A percentile compares a stretch with the other conserved stretches of the same genome.
Conservation (phyloP, 176 grass and related monocot species). For the Themeda triandra region DNA sequence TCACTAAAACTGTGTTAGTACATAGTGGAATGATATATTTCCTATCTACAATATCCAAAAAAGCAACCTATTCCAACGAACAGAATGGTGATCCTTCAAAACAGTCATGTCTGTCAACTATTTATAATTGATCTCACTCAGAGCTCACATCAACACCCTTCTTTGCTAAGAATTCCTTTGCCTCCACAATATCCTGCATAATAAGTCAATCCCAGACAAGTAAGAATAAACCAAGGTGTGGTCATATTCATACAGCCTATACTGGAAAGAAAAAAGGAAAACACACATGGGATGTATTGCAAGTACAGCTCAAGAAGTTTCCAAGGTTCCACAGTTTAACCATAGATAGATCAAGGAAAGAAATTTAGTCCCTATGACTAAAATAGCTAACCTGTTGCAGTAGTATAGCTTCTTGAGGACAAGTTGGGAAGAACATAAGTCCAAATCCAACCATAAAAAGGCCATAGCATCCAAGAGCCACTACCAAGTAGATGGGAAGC, state of each 20-base stretch:
- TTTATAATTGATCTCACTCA: conserved; percentile 33
- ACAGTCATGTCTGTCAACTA: background rate
- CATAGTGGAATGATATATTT: background rate
- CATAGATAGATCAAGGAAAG: background rate
- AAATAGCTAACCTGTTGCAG: conserved; percentile 71
- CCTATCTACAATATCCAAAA: conserved; percentile 11
- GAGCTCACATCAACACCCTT: conserved; percentile 62
- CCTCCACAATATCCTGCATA: conserved; percentile 72
- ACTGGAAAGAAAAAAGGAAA: background rate
- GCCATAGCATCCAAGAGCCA: conserved; percentile 83
- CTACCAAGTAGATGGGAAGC: conserved; percentile 85
- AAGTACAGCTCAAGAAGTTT: background rate
- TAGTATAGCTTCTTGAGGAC: conserved; percentile 73
- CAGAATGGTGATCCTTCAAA: background rate
- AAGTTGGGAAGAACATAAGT: conserved; percentile 92
- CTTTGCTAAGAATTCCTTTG: conserved; percentile 68
- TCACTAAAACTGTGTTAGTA: conserved; percentile 14
- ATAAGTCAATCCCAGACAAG: background rate
- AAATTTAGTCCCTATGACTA: background rate
- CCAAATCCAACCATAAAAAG: conserved; percentile 93
- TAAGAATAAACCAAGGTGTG: background rate
- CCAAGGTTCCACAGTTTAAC: background rate
- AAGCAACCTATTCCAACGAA: background rate
- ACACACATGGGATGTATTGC: background rate
- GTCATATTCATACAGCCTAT: background rate